Evolutionary conservation across 179 eudicot species (phyloP).

Genomic region (Monotropa hypopitys): DNA sequence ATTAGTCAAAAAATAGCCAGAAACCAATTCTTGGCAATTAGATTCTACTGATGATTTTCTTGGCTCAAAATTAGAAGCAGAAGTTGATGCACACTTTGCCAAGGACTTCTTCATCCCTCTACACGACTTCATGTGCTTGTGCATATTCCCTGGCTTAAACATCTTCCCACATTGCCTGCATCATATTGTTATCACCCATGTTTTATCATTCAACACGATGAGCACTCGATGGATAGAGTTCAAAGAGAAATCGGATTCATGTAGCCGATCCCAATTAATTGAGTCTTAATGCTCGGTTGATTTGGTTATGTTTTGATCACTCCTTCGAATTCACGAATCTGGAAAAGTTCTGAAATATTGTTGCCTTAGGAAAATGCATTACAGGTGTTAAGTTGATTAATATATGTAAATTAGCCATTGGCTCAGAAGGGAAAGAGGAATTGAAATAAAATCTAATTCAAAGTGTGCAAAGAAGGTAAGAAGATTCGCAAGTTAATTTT

Average conservation of each 20-base stretch:
- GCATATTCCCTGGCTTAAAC: slow-evolving; percentile 37
- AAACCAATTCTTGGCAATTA: not conserved
- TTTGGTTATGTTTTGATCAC: not conserved
- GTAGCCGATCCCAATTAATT: too few relatives aligned
- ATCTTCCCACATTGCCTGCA: slow-evolving; percentile 41
- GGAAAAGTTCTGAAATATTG: not conserved
- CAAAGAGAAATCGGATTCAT: too few relatives aligned
- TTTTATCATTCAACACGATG: not conserved
- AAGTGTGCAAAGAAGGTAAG: not conserved
- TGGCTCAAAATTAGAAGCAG: not conserved
- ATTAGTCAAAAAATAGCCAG: slow-evolving; percentile 11
- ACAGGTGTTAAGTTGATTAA: not conserved
- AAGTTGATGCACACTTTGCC: slow-evolving; percentile 7
- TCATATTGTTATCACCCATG: not conserved
- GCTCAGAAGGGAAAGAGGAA: too few relatives aligned
- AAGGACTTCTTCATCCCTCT: slow-evolving; percentile 31
- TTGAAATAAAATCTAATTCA: too few relatives aligned
- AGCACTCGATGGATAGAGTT: too few relatives aligned
- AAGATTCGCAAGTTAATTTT: not conserved
- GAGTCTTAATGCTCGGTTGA: too few relatives aligned
- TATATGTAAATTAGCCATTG: not conserved
- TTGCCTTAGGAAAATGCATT: not conserved
- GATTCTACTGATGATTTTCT: slow-evolving; percentile 2
- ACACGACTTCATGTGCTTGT: slow-evolving; percentile 35
- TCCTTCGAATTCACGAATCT: not conserved